Evolutionary conservation across 2,329 filamentous ascomycete species (phyloP), one percentile per base, ranked within the genome.

Genomic region (Neonectria ditissima): DNA sequence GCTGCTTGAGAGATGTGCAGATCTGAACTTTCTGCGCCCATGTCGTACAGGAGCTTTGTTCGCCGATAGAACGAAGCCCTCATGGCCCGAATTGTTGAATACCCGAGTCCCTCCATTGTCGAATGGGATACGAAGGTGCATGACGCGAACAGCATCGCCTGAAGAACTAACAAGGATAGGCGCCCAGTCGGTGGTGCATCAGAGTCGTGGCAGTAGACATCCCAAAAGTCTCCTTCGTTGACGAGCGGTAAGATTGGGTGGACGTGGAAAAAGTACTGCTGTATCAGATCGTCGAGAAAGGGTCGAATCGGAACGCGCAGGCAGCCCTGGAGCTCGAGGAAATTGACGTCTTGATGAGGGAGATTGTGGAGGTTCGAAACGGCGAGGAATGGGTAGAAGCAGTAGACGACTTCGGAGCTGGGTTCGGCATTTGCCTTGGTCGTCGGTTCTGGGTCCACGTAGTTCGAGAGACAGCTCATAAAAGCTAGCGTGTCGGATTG

Each of bases 201-300:
- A 4, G 8, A 11, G 18, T 51, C 22, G 5, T 44, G 44, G 22
- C 30, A 51, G 48, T 62, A 65, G 5, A 62, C 14, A 6, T 59
- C 55, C 62, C 65, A 67, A 47, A 67, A 67, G 47, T 82, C 78
- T 1, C 80, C 81, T 66, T 86, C 80, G 48, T 82, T 77, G n/a
- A 83, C 65, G 18, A 83, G 67, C 1, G 81, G 81, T 20, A 83
- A 71, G 24, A 81, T 65, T 0, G 80, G 80, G 60, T 83, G 81
- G n/a, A 82, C 77, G 54, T 83, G 80, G 14, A 82, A 68, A 59
- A 83, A 83, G 66, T 82, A 83, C 50, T 83, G 79, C 64, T 80
- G 77, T 6, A 86, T 75, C 58, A 86, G 83, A 51, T 83, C 80
- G 51, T 84, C 80, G 0, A 84, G 71, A 1, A 81, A 73, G 2